A percentile compares a stretch with the other conserved stretches of the same genome.
Conservation (phyloP, 2,329 filamentous ascomycete species). For the Aspergillaceae sp. region DNA sequence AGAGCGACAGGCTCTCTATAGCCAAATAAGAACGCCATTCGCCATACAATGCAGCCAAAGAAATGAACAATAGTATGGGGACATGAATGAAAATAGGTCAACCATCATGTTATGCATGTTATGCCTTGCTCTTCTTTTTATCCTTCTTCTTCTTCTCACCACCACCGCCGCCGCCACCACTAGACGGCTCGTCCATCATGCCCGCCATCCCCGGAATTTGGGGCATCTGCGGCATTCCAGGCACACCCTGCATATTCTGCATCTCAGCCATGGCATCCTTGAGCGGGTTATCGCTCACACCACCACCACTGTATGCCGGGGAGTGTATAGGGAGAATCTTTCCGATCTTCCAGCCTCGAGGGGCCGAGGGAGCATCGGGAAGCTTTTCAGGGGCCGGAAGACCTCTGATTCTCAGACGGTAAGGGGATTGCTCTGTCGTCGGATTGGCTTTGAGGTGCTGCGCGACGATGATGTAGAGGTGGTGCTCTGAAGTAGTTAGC, state of each 20-base stretch:
- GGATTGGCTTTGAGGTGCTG: conserved; percentile 69
- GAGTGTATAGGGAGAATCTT: conserved; percentile 78
- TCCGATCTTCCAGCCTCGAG: conserved; percentile 84
- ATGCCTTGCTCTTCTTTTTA: conserved; percentile 43
- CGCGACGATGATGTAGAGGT: conserved; percentile 75
- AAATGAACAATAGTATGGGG: conserved; percentile 10
- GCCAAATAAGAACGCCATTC: conserved; percentile 24
- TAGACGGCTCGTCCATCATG: conserved; percentile 37
- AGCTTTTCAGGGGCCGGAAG: conserved; percentile 59
- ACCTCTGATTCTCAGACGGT: conserved; percentile 65
- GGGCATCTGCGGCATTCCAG: conserved; percentile 33
- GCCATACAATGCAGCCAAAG: conserved; percentile 31
- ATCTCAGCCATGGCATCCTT: conserved; percentile 97
- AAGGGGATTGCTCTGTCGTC: conserved; percentile 61
- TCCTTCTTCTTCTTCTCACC: conserved; percentile 41
- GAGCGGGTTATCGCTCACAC: conserved; percentile 87
- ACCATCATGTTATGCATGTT: conserved; percentile 3
- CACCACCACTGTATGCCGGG: conserved; percentile 81
- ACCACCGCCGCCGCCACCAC: conserved; percentile 15
- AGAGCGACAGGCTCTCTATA: conserved; percentile 11
- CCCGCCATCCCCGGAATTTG: conserved; percentile 43
- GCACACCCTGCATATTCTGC: conserved; percentile 44
- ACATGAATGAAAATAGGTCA: conserved; percentile 5
- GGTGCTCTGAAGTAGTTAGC: conserved; percentile 51
- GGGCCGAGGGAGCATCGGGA: conserved; percentile 65